Base-by-base conservation (phyloP, 352 stramenopile species). In the Pythium aquatile region DNA sequence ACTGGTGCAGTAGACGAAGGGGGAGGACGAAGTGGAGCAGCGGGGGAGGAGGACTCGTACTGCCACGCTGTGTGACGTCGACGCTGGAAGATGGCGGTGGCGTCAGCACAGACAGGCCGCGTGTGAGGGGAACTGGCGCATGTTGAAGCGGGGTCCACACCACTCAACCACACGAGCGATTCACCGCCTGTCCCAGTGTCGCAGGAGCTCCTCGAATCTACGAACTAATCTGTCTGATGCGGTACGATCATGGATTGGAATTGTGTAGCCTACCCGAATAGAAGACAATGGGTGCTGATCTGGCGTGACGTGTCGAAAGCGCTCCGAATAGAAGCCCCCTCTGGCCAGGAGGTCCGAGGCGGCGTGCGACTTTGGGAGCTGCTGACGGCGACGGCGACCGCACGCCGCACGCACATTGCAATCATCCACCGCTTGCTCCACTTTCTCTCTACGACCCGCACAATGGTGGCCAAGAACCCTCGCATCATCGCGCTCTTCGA, bases 401-500 rank as follows among this genome's bases (percentile, higher is more conserved):
- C 40, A 42, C 37, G 37, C 37, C 51, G 26, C 16, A 40, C 16
- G 51, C 51, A 28, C 32, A 29, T 29, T 58, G 52, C 52, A 46
- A 33, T 30, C 52, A 58, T 46, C 29, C 29, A 30, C 52, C 28
- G 52, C 7, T 54, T 44, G 53, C 53, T 46, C 46, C 40, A 66
- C 49, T 39, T 13, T 3, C 47, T 47, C 20, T 26, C 16, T 26
- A 47, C 40, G 40, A 47, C 40, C 40, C 16, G 40, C 46, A 73
- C 44, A 49, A 73, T 73, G 66, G 66, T 61, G 7, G 42, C 66
- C 57, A 88, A 74, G 77, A 98, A 98, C 64, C 83, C 93, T 29
- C 92, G 95, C 44, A 94, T 98, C 67, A 91, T 99, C 65, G 97
- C 96, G 29, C 93, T 99, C 65, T 99, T 99, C 76, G 98, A 99